phyloP scores from a whole-genome alignment of 1,284 basidiomycete species.

The Exobasidium cylindrosporum region DNA sequence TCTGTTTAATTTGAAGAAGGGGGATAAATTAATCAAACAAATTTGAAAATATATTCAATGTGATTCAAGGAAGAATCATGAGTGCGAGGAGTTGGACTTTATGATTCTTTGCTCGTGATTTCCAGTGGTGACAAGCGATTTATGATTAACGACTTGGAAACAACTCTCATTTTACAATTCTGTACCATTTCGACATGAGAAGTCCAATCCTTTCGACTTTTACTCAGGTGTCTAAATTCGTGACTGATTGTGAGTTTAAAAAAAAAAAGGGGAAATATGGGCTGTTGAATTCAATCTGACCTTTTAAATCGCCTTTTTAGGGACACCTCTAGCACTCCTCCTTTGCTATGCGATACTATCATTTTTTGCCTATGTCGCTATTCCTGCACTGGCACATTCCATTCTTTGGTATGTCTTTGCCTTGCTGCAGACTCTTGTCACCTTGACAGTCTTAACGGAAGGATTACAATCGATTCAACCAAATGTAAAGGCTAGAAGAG shows the following conservation, averaged over 20 bases:
- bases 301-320: background rate
- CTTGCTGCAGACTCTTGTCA: constrained; percentile 33
- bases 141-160: too few species aligned
- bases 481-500: constrained; percentile 32
- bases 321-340: constrained; percentile 35
- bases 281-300: background rate
- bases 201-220: constrained; percentile 1
- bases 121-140: too few species aligned
- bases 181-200: too few species aligned
- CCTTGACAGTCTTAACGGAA: constrained; percentile 36
- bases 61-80: too few species aligned
- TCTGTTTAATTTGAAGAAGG: too few species aligned
- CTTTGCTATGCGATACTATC: constrained; percentile 22
- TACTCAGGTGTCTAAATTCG: background rate
- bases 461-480: constrained; percentile 37
- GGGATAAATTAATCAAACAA: too few species aligned
- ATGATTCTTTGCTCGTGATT: too few species aligned
- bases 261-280: too few species aligned
- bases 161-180: too few species aligned
- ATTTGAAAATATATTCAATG: too few species aligned
- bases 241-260: constrained; percentile 6
- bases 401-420: constrained; percentile 38
- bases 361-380: constrained; percentile 41
- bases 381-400: constrained; percentile 28
- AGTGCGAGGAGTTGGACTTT: too few species aligned